Conservation (phyloP, 2,329 filamentous ascomycete genomes). For the Tolypocladium cylindrosporum region DNA sequence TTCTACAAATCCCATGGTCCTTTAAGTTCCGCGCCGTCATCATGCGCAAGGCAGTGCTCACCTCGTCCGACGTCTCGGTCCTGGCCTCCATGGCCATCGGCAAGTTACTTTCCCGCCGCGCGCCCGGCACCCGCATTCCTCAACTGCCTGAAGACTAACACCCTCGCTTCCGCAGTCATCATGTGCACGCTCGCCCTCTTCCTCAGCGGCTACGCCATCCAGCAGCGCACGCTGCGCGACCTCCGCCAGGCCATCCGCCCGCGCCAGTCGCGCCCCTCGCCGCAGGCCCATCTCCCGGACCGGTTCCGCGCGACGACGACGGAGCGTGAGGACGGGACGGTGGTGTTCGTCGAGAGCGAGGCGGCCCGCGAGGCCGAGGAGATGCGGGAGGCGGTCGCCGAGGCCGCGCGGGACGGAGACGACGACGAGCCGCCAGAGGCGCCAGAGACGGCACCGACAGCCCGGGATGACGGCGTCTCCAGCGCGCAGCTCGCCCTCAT, state of each 20-base stretch:
- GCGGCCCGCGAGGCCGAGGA: slow-evolving; percentile 17
- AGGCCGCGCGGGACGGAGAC: neutral
- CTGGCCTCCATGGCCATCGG: slow-evolving; percentile 53
- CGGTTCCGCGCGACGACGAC: slow-evolving; percentile 35
- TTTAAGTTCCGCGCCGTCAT: neutral
- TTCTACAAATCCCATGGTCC: no score
- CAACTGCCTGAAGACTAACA: slow-evolving; percentile 2
- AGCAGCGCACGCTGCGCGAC: slow-evolving; percentile 73
- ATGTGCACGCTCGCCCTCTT: slow-evolving; percentile 76
- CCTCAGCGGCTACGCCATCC: slow-evolving; percentile 75
- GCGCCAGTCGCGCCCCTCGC: slow-evolving; percentile 31
- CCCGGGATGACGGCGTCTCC: slow-evolving; percentile 8
- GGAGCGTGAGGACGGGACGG: slow-evolving; percentile 35
- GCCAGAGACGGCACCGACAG: slow-evolving; percentile 1
- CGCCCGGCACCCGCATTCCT: slow-evolving; percentile 9
- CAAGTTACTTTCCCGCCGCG: slow-evolving; percentile 24
- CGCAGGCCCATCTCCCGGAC: slow-evolving; percentile 40
- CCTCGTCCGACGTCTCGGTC: slow-evolving; percentile 61
- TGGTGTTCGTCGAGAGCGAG: slow-evolving; percentile 28
- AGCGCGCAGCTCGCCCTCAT: slow-evolving; percentile 20
- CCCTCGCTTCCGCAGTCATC: slow-evolving; percentile 40
- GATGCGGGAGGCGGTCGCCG: slow-evolving; percentile 13
- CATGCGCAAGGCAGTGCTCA: slow-evolving; percentile 46
- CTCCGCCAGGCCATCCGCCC: slow-evolving; percentile 62
- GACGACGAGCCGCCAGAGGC: neutral